Evolutionary conservation across 805 yeast species (phyloP), one percentile per base, ranked within the genome.

Genomic region (Metschnikowia drakensbergensis): DNA sequence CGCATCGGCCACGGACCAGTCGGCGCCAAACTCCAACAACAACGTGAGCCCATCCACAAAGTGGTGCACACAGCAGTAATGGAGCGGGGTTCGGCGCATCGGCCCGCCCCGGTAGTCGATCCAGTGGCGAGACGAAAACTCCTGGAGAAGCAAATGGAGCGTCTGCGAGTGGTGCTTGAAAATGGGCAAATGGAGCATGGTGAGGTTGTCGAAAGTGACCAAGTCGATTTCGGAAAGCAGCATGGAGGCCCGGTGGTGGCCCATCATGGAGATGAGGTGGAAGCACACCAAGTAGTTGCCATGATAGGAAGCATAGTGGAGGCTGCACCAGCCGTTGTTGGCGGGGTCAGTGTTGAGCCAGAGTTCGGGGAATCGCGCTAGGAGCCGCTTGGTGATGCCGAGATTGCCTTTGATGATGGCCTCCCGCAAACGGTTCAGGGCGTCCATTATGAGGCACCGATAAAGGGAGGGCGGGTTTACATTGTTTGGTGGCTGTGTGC

Each of bases 271-370:
- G 13, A 84, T 72, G 42, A 84, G 66, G 54, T 71, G 73, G 30
- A 74, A 84, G 63, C 90, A 84, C 10, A 87, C 75, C 47, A 84
- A 75, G 57, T 83, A 84, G 52, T 84, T 76, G 37, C 95, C 94
- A 58, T 84, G 68, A 58, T 62, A 84, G 3, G 92, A 82, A 0
- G 96, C 90, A 64, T 88, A 87, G 63, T 88, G 96, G 41, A 88
- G 69, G 34, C 86, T 83, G 11, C 86, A 75, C 96, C 96, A 88
- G 1, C 96, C 96, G 59, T 83, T 81, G 23, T 65, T 28, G 32
- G 61, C 29, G 4, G 89, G 79, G 60, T 89, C 86, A 25, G 82
- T 71, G 60, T 87, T 85, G 51, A 82, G 83, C 53, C 88, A 63
- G 35, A 87, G 71, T 30, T 81, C 83, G 0, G 95, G 94, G 54